Conservation (phyloP, 2,329 filamentous ascomycete genomes). For the Trichoderma pleuroti region DNA sequence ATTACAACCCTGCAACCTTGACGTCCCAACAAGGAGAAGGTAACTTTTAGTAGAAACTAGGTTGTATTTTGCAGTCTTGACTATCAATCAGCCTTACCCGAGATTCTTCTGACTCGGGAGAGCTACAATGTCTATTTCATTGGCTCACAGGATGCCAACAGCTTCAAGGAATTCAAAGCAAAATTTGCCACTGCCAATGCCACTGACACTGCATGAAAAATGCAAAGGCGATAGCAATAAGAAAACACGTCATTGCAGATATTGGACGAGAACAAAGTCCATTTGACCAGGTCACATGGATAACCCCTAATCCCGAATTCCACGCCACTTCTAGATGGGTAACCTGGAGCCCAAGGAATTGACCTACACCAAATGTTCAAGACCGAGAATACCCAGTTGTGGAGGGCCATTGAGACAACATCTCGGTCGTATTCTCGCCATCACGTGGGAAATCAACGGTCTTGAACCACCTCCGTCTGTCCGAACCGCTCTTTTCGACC, state of each 20-base stretch:
- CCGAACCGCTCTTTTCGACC: background rate
- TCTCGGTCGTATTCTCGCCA: background rate
- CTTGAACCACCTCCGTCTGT: background rate
- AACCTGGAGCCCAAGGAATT: background rate
- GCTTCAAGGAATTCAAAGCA: background rate
- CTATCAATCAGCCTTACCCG: background rate
- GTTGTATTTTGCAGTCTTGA: background rate
- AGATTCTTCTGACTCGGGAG: background rate
- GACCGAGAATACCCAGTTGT: background rate
- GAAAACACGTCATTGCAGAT: background rate
- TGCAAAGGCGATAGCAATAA: background rate
- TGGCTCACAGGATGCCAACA: background rate
- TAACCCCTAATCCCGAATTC: background rate
- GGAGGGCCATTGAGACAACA: background rate
- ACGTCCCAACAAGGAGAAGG: background rate
- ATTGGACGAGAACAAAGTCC: background rate
- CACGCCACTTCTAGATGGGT: background rate
- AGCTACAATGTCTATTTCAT: background rate
- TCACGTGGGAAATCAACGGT: background rate
- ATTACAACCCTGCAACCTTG: background rate
- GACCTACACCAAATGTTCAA: background rate
- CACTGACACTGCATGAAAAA: background rate
- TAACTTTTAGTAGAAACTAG: no score
- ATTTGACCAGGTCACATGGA: background rate
- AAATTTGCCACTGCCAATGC: background rate